Conservation (phyloP, 2,329 filamentous ascomycete genomes). For the Aureobasidium sp. region DNA sequence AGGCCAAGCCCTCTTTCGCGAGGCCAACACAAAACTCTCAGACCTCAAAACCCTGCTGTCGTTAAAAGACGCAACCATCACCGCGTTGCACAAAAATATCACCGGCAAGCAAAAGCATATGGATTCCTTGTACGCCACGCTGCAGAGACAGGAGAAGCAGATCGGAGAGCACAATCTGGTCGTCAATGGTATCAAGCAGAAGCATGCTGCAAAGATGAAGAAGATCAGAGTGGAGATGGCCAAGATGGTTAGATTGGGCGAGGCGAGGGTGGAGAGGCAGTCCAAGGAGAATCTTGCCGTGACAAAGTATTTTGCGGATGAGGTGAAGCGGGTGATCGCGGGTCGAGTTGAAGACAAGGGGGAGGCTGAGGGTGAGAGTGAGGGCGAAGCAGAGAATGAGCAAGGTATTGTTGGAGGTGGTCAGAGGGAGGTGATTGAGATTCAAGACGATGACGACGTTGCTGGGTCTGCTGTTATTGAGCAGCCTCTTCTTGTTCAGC, state of each 20-base stretch:
- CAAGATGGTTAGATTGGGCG: background rate
- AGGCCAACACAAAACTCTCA: background rate
- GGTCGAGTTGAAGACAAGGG: background rate
- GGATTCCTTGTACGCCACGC: background rate
- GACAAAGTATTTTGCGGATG: too few species aligned
- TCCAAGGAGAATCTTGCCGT: background rate
- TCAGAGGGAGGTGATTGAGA: background rate
- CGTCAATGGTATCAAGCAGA: background rate
- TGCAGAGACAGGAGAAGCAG: background rate
- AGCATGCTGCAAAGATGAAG: background rate
- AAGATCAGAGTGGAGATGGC: background rate
- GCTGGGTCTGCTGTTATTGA: background rate
- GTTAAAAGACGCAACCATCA: background rate
- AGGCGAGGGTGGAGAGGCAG: background rate
- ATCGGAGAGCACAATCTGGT: too few species aligned
- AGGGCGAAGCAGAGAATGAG: background rate
- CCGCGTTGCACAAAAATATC: background rate
- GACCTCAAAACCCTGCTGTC: background rate
- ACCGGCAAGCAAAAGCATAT: background rate
- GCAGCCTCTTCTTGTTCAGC: background rate
- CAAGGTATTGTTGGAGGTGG: too few species aligned
- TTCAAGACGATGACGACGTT: background rate
- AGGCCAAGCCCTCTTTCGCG: background rate
- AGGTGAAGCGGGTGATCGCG: background rate
- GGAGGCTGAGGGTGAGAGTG: background rate